These are phyloP conservation scores for Solanum clarkiae DNA, from an alignment of 257 asterid genomes.

Conservation along the genomic window DNA sequence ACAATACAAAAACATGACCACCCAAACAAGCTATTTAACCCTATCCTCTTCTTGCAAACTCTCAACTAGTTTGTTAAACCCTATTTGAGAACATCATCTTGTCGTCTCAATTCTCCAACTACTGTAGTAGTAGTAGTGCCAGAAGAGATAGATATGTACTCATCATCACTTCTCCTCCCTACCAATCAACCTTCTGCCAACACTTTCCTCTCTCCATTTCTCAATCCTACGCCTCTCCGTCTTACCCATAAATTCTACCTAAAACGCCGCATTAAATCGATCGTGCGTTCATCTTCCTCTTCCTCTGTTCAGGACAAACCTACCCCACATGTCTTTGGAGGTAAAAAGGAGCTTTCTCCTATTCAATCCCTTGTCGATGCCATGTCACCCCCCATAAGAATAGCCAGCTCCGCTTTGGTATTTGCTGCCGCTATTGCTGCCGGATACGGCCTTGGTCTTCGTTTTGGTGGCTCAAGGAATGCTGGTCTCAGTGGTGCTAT, in stretches of 20 bases:
- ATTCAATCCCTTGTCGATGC: constrained; percentile 64
- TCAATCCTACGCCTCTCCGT: constrained; percentile 25
- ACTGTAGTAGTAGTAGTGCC: not conserved
- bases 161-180: constrained; percentile 43
- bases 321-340: constrained; percentile 56
- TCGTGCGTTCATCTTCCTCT: constrained; percentile 10
- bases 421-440: constrained; percentile 69
- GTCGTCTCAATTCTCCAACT: not conserved
- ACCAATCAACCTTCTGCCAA: constrained; percentile 30
- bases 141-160: constrained; percentile 16
- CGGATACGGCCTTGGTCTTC: constrained; percentile 73
- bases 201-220: constrained; percentile 18
- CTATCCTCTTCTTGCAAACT: not conserved
- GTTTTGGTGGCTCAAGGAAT: constrained; percentile 68
- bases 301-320: not conserved
- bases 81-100: not conserved
- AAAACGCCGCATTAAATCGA: constrained; percentile 11
- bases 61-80: not conserved
- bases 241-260: constrained; percentile 13
- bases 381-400: constrained; percentile 64
- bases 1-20: too few relatives aligned
- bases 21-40: not conserved
- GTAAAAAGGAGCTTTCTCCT: constrained; percentile 46
- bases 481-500: constrained; percentile 75
- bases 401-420: constrained; percentile 62